Percentiles rank a stretch among this genome's conserved stretches.
Evolutionary conservation across 2,329 filamentous ascomycete genomes (phyloP).

Genomic region (Ophiostoma sp.): DNA sequence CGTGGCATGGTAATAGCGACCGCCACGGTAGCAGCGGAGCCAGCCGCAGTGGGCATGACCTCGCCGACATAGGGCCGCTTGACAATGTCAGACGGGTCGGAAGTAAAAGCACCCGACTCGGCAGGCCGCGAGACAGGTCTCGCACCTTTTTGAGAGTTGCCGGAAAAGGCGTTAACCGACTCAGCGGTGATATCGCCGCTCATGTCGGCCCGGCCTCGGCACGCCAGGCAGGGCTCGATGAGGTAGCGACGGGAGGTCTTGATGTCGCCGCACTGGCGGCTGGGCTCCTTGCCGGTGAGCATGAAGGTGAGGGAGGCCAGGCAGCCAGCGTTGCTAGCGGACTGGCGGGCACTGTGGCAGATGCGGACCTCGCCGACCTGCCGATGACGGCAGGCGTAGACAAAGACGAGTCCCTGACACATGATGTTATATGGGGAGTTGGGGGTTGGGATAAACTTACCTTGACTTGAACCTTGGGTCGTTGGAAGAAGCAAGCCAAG

Average conservation of each 20-base stretch:
- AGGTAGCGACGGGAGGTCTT: slow-evolving; percentile 5
- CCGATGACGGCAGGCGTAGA: slow-evolving; percentile 21
- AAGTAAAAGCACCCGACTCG: not conserved
- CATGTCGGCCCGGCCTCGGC: not conserved
- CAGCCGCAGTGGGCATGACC: not conserved
- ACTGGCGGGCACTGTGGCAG: slow-evolving; percentile 8
- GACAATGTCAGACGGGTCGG: not conserved
- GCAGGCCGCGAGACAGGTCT: not conserved
- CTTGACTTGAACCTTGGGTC: not conserved
- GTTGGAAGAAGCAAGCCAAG: not conserved
- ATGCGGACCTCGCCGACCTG: slow-evolving; percentile 6
- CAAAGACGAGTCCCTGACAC: slow-evolving; percentile 18
- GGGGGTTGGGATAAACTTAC: not conserved
- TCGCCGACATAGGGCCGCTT: slow-evolving; percentile 5
- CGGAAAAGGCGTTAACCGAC: not conserved
- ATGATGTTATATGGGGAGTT: slow-evolving; percentile 9
- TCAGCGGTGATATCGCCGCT: not conserved
- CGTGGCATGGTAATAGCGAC: not conserved
- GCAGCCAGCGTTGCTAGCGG: slow-evolving; percentile 12
- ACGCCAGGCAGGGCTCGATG: slow-evolving; percentile 15
- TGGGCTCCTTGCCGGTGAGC: not conserved
- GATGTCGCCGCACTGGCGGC: slow-evolving; percentile 11
- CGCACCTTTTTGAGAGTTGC: not conserved
- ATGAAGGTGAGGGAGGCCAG: slow-evolving; percentile 8
- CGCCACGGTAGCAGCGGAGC: not conserved